phyloP scores from a whole-genome alignment of 2,329 filamentous ascomycete genomes.

The Aspergillus sergii region DNA sequence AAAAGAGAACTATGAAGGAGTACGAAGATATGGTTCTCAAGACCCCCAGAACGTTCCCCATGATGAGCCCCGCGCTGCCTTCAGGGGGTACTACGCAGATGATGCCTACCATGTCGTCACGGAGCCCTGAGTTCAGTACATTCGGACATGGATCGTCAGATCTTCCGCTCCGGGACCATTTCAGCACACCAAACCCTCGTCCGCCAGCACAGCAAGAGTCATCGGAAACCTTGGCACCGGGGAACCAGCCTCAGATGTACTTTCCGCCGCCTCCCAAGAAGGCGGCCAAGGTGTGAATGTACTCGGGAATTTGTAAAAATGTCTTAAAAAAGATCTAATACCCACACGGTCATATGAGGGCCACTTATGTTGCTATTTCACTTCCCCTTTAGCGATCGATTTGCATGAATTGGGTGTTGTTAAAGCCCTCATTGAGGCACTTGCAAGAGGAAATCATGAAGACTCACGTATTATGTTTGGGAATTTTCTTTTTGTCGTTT shows the following conservation, averaged over 20 bases:
- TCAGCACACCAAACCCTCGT: slow-evolving; percentile 26
- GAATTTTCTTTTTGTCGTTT: not conserved
- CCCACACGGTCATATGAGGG: too few species aligned
- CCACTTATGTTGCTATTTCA: not conserved
- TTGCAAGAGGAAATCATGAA: not conserved
- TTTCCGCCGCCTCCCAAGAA: slow-evolving; percentile 50
- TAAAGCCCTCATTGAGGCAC: not conserved
- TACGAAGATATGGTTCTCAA: slow-evolving; percentile 45
- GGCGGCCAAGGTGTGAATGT: slow-evolving; percentile 29
- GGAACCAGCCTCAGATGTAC: slow-evolving; percentile 35
- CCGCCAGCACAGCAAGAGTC: slow-evolving; percentile 25
- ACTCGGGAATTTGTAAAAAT: not conserved
- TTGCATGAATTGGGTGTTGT: not conserved
- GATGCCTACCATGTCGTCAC: slow-evolving; percentile 44
- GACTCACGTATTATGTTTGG: not conserved
- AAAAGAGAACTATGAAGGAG: slow-evolving; percentile 42
- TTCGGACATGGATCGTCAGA: slow-evolving; percentile 41
- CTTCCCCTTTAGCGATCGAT: not conserved
- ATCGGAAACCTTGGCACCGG: slow-evolving; percentile 18
- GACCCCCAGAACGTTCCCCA: slow-evolving; percentile 38
- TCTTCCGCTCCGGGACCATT: slow-evolving; percentile 43
- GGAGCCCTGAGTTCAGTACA: slow-evolving; percentile 46
- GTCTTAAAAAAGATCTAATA: not conserved
- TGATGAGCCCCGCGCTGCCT: slow-evolving; percentile 30
- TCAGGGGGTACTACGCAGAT: slow-evolving; percentile 22